Percentiles rank a stretch among this genome's conserved stretches.
Conservation (phyloP, 129 eudicot genomes). For the Flaveria robusta region DNA sequence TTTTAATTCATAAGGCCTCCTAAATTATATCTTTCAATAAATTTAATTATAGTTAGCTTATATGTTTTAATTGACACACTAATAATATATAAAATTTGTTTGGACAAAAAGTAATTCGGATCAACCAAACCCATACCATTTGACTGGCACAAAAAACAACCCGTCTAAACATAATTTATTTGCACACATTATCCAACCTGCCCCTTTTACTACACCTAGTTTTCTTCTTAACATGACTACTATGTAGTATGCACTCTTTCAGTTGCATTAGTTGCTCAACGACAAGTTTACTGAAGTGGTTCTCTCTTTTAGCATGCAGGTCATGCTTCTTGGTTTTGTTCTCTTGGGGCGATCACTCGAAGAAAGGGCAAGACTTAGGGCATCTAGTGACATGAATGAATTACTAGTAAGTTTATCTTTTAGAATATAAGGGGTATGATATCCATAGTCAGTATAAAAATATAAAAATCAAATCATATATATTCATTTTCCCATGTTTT, state of each 20-base stretch:
- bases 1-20: not conserved
- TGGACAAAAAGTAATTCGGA: not conserved
- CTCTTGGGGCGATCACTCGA: slow-evolving; percentile 92
- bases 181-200: not conserved
- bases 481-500: not conserved
- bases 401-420: slow-evolving; percentile 64
- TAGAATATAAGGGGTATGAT: not conserved
- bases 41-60: not conserved
- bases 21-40: not conserved
- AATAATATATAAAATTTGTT: not conserved
- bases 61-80: not conserved
- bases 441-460: not conserved
- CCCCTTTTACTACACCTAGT: not conserved
- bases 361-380: slow-evolving; percentile 90
- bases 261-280: slow-evolving; percentile 7
- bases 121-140: not conserved
- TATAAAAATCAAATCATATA: not conserved
- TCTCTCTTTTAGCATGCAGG: slow-evolving; percentile 70
- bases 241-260: not conserved
- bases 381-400: slow-evolving; percentile 95
- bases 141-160: not conserved
- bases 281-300: slow-evolving; percentile 32
- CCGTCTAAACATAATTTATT: not conserved
- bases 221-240: slow-evolving; percentile 2
- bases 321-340: slow-evolving; percentile 99